A percentile compares a stretch with the other conserved stretches of the same genome.
phyloP scores from a whole-genome alignment of 371 early-diverging fungal species.

The Zopfochytrium polystomum region DNA sequence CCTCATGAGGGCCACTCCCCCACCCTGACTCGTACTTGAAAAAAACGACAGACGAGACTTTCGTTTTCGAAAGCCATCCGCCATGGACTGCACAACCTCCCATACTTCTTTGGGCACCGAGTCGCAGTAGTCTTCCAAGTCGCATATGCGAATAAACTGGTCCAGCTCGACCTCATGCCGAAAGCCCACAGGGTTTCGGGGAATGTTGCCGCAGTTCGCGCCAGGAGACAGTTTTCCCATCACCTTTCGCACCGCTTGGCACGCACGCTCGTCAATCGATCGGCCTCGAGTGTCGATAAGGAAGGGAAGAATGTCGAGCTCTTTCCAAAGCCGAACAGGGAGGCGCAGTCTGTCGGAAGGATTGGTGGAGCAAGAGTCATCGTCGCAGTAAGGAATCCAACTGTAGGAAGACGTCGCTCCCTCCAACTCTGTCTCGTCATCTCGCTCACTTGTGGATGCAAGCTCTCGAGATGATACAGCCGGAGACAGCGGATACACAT shows the following conservation, averaged over 20 bases:
- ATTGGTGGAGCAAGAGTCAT: background rate
- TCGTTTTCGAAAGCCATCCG: constrained; percentile 28
- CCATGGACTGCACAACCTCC: constrained; percentile 49
- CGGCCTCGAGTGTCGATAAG: constrained; percentile 56
- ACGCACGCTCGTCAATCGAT: constrained; percentile 61
- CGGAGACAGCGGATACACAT: too few relatives aligned
- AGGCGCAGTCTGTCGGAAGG: constrained; percentile 28
- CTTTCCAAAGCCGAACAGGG: constrained; percentile 66
- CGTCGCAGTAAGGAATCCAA: background rate
- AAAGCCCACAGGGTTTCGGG: constrained; percentile 64
- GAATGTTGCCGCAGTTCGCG: constrained; percentile 59
- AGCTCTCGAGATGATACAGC: background rate
- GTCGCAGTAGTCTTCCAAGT: constrained; percentile 52
- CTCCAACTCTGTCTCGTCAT: background rate
- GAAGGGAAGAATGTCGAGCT: constrained; percentile 72
- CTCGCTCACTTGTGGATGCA: background rate
- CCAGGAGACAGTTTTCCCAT: constrained; percentile 55
- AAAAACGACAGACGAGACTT: constrained; percentile 67
- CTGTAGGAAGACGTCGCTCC: background rate
- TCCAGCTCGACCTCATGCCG: constrained; percentile 74
- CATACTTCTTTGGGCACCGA: constrained; percentile 48
- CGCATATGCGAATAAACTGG: constrained; percentile 59
- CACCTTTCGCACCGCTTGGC: constrained; percentile 34
- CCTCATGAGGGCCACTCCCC: constrained; percentile 89
- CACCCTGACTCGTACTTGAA: constrained; percentile 85